Percentiles rank a stretch among this genome's conserved stretches.
These are phyloP conservation scores for Dactylellina parvicollis DNA, from an alignment of 2,329 filamentous ascomycete species.

Conservation along the genomic window DNA sequence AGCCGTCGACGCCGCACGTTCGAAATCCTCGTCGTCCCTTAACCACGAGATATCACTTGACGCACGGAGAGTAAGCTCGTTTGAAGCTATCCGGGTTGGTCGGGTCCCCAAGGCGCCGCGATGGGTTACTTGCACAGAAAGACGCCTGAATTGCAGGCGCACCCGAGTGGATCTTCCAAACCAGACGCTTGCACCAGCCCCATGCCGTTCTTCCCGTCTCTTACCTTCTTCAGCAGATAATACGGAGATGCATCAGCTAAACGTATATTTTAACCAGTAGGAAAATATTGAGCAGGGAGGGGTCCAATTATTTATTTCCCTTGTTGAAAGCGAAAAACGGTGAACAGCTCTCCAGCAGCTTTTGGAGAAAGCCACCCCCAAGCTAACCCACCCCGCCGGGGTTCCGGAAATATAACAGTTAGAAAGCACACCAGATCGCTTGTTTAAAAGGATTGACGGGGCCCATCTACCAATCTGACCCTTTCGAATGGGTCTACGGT, in stretches of 20 bases:
- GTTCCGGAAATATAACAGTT: slow-evolving; percentile 20
- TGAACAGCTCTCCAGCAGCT: slow-evolving; percentile 8
- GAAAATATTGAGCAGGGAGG: not conserved
- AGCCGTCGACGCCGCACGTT: slow-evolving; percentile 37
- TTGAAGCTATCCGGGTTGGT: no score
- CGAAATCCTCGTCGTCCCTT: not conserved
- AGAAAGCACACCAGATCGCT: not conserved
- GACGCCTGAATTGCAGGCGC: slow-evolving; percentile 38
- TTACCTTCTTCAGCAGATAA: not conserved
- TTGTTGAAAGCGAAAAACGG: not conserved
- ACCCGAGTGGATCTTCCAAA: slow-evolving; percentile 17
- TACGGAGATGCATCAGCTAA: not conserved
- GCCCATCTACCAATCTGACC: slow-evolving; percentile 24
- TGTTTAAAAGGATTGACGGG: slow-evolving; percentile 44
- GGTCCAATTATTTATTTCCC: not conserved
- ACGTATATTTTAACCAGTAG: not conserved
- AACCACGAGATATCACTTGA: not conserved
- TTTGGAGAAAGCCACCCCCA: not conserved
- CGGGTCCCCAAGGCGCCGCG: no score
- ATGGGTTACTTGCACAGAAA: no score
- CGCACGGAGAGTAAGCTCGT: no score
- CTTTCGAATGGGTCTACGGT: slow-evolving; percentile 29
- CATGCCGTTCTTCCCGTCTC: slow-evolving; percentile 36
- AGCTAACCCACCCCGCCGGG: slow-evolving; percentile 27
- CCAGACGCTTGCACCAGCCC: slow-evolving; percentile 3